Conservation (phyloP, 164 flowering plant species). For the Chimonanthus praecox region DNA sequence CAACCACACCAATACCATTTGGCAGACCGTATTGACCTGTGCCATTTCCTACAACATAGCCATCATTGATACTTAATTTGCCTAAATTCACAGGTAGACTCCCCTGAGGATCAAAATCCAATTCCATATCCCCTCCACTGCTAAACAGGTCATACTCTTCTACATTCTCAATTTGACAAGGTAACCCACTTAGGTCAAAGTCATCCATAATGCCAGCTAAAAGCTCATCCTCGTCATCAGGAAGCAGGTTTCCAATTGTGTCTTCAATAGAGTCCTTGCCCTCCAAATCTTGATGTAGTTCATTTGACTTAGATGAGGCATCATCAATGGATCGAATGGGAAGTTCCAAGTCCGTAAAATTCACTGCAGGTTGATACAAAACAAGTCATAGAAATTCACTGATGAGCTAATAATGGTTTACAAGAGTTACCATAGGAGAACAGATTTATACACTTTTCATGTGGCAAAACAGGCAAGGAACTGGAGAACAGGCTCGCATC, state of each 20-base stretch:
- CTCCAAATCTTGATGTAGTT: constrained; percentile 32
- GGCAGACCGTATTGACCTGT: constrained; percentile 42
- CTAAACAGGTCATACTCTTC: constrained; percentile 89
- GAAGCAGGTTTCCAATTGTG: constrained; percentile 61
- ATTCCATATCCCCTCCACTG: constrained; percentile 92
- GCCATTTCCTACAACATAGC: constrained; percentile 45
- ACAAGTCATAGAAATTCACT: constrained; percentile 1
- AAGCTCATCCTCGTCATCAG: constrained; percentile 92
- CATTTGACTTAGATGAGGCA: constrained; percentile 32
- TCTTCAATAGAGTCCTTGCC: constrained; percentile 41
- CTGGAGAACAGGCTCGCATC: constrained; percentile 83
- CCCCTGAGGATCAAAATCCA: constrained; percentile 65
- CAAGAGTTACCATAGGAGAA: background rate
- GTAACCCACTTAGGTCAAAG: constrained; percentile 70
- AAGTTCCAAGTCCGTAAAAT: constrained; percentile 30
- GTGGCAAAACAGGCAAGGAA: constrained; percentile 89
- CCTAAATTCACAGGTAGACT: constrained; percentile 42
- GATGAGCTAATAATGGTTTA: background rate
- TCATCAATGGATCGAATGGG: constrained; percentile 41
- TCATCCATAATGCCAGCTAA: constrained; percentile 87
- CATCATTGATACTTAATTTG: constrained; percentile 48
- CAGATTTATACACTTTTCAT: constrained; percentile 57
- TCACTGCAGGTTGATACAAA: constrained; percentile 43
- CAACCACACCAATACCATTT: constrained; percentile 71
- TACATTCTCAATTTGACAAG: constrained; percentile 68